phyloP scores from a whole-genome alignment of 495 filamentous ascomycete genomes.

The Pseudomonodictys pantanalensis region DNA sequence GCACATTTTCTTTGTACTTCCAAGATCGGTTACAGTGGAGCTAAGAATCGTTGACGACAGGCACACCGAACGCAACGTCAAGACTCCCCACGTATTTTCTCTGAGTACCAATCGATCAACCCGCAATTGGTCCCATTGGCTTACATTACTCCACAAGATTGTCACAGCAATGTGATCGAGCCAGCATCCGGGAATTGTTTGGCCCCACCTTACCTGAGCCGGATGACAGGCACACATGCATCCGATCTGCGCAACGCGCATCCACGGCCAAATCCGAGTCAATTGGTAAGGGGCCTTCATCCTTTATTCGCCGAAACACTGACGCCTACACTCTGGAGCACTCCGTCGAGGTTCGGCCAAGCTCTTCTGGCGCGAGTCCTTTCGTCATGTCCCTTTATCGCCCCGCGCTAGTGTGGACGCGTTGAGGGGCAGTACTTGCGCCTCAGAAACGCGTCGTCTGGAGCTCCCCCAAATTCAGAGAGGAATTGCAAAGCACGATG shows the following conservation, averaged over 20 bases:
- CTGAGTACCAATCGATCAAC: background rate
- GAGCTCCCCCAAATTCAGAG: background rate
- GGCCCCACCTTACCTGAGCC: too few species aligned
- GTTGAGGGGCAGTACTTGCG: background rate
- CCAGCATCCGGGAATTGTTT: too few species aligned
- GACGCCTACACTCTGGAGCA: slow-evolving; percentile 5
- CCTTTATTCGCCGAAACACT: slow-evolving; percentile 8
- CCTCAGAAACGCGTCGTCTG: background rate
- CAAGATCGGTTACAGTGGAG: background rate
- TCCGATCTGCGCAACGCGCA: background rate
- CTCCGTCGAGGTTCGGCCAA: background rate
- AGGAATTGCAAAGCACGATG: slow-evolving; percentile 4
- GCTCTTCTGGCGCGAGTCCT: background rate
- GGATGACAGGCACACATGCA: too few species aligned
- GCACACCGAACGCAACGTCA: background rate
- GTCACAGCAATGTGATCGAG: background rate
- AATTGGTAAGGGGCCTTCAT: background rate
- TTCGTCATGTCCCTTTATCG: background rate
- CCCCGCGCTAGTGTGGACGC: slow-evolving; percentile 6
- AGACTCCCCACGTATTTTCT: background rate
- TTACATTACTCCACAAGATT: background rate
- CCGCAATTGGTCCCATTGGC: background rate
- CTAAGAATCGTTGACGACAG: slow-evolving; percentile 60
- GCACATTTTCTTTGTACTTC: background rate
- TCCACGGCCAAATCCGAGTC: background rate